Conservation (phyloP, 2,329 filamentous ascomycete species). For the Neofusicoccum ribis region DNA sequence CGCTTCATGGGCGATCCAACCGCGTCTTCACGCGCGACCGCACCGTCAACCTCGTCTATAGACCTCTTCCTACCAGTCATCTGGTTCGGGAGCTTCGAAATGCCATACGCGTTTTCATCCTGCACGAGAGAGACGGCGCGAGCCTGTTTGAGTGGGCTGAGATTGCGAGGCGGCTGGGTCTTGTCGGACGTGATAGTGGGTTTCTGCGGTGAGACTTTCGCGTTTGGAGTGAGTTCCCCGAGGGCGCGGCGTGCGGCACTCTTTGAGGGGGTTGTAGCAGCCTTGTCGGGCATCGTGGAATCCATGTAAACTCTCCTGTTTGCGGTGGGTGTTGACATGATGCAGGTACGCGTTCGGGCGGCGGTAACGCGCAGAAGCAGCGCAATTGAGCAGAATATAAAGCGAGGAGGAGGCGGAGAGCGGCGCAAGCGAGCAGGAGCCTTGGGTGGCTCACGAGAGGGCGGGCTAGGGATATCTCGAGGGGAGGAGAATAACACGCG, state of each 20-base stretch:
- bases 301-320: conserved; percentile 14
- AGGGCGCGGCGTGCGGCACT: conserved; percentile 36
- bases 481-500: not conserved
- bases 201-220: conserved; percentile 21
- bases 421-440: not conserved
- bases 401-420: not conserved
- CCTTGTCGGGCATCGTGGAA: not conserved
- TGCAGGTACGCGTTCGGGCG: conserved; percentile 18
- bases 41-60: conserved; percentile 38
- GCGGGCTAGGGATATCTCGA: not conserved
- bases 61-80: conserved; percentile 34
- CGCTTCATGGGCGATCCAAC: not conserved
- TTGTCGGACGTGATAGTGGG: conserved; percentile 33
- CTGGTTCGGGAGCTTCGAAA: conserved; percentile 7
- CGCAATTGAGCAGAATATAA: not conserved
- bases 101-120: conserved; percentile 32
- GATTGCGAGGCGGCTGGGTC: conserved; percentile 27
- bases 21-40: conserved; percentile 24
- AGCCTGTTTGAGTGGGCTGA: conserved; percentile 39
- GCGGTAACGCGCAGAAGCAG: not conserved
- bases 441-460: not conserved
- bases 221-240: conserved; percentile 35
- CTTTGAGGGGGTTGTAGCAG: conserved; percentile 31
- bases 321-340: conserved; percentile 19
- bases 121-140: conserved; percentile 27